Conservation (phyloP, 2,329 filamentous ascomycete species). For the Sporothrix brunneoviolacea region DNA sequence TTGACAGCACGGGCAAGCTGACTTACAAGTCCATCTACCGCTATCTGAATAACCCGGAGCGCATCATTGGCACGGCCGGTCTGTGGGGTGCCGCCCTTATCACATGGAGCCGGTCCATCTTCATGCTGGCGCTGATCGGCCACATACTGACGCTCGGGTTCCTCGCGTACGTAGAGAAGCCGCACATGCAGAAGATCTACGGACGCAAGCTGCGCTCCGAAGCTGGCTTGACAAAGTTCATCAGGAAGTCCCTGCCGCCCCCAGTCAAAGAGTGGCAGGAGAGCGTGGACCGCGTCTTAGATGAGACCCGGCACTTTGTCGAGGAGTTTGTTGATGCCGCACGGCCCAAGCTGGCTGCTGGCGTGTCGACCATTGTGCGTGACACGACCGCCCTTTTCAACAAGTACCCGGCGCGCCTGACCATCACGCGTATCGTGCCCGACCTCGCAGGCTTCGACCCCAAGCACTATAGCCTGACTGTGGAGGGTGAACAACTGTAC, state of each 20-base stretch:
- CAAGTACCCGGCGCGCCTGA: constrained; percentile 79
- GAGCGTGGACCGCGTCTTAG: constrained; percentile 79
- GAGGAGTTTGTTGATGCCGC: constrained; percentile 86
- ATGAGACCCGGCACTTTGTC: constrained; percentile 79
- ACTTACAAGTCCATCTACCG: constrained; percentile 97
- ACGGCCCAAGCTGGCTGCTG: constrained; percentile 76
- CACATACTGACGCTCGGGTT: constrained; percentile 82
- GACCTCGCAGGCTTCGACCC: constrained; percentile 75
- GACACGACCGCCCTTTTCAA: constrained; percentile 86
- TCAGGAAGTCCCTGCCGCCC: constrained; percentile 77
- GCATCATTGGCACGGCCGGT: constrained; percentile 87
- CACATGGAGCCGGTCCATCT: constrained; percentile 80
- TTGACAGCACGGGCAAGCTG: constrained; percentile 77
- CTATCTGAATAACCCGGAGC: constrained; percentile 95
- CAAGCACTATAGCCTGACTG: constrained; percentile 69
- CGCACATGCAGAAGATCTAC: constrained; percentile 98
- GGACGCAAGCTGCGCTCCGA: constrained; percentile 75
- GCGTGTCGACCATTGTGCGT: constrained; percentile 78
- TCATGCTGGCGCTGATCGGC: constrained; percentile 76
- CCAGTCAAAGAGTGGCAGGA: constrained; percentile 78
- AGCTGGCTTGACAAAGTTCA: constrained; percentile 84
- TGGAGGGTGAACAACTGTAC: constrained; percentile 52
- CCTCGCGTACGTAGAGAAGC: constrained; percentile 88
- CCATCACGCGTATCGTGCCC: constrained; percentile 69
- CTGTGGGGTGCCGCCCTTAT: constrained; percentile 93